Evolutionary conservation across 1,284 basidiomycete genomes (phyloP), one percentile per base, ranked within the genome.

Genomic region (Ustilago vetiveriae): DNA sequence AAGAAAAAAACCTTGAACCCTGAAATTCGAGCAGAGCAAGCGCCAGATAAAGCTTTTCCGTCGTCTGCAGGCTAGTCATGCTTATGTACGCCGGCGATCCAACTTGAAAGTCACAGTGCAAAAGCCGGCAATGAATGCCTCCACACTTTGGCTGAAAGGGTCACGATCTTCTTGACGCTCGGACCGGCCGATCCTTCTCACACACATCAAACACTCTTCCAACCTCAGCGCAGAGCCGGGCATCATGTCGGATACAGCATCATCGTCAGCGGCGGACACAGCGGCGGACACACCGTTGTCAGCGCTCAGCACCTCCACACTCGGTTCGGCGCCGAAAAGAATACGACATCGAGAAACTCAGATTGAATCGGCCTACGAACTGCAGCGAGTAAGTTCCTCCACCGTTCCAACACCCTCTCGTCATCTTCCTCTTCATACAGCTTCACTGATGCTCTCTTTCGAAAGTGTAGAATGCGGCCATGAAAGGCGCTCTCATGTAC

Each of bases 301-400:
- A 2, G 55, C 66, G 4, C 30, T 69, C 14, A 48, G 33, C 50
- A 46, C 63, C 2, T 72, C 64, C 1, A 21, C 50, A 6, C 33
- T 72, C 9, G 69, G 64, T 16, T 59, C 58, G 3, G 54, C 64
- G 9, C 59, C 69, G 5, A 72, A 69, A 29, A 49, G 76, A 8
- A 60, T 67, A 46, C 39, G 73, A 21, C 76, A 76, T 65, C 54
- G 75, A 11, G 75, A 76, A 24, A 55, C 52, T 17, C 72, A 78
- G 32, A 70, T 78, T 16, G 67, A 70, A 21, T 57, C 65, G 5
- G 76, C 76, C 2, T 78, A 78, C 53, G 73, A 73, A 48, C 29
- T 78, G 0, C 76, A 78, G 51, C 49, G 73, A 11, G 75, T 77
- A 51, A 44, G 75, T 52, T 3, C 39, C 22, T 35, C 29, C 16